Evolutionary conservation across 768 basidiomycete genomes (phyloP), one percentile per base, ranked within the genome.

Genomic region (Termitomyces sp.): DNA sequence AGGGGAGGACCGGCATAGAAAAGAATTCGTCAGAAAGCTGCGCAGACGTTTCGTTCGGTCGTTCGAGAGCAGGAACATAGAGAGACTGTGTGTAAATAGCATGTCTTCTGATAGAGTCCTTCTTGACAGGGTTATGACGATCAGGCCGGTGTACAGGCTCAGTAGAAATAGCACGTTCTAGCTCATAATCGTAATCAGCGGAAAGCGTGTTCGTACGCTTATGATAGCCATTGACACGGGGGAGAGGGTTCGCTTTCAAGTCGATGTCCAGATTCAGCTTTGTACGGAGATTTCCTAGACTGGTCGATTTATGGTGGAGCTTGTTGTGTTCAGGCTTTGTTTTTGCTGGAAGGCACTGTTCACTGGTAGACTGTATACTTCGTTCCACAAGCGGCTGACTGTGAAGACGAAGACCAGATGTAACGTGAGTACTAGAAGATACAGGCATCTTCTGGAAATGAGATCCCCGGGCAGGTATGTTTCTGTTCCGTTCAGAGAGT

Each of bases 1-100:
- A 56, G 44, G 59, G 50, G 16, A 58, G 53, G 38, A 47, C 16
- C 13, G 23, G 30, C 44, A 46, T 30, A 43, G 49, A 8, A 44
- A 44, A 23, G 12, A 26, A 36, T 33, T 48, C 46, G 8, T 56
- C 55, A 18, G 47, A 46, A 38, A n/a, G 43, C 26, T 33, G 41
- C 28, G 18, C 44, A 28, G 52, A 51, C 12, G 30, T 50, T 4
- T 54, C 30, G 9, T 32, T 40, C 16, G 47, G 32, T 28, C 65
- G 59, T 33, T 68, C 67, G 32, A 69, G 59, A 38, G 67, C 56
- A 20, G 72, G 70, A 20, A 70, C 63, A 57, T 67, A 67, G 8
- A 70, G 61, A 0, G 73, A 65, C 33, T 70, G 67, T 5, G 73
- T 72, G 60, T 76, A 76, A 10, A 77, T 74, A 4, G 75, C 77